Evolutionary conservation across 2,329 filamentous ascomycete genomes (phyloP).

Genomic region (Exserohilum turcica): DNA sequence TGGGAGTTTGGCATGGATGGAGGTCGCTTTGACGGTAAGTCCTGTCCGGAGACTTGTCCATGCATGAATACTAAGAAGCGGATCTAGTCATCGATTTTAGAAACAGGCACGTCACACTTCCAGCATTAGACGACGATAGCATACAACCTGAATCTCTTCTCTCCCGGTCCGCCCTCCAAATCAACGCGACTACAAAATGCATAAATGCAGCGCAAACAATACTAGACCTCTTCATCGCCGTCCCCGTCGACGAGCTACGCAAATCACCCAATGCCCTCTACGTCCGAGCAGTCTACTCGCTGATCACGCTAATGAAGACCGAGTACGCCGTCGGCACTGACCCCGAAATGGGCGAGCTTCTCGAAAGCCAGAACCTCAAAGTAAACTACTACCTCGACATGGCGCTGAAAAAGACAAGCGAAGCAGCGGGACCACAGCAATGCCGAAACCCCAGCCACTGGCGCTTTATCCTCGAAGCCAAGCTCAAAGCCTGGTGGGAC

Average conservation of each 20-base stretch:
- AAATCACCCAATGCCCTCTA: conserved; percentile 38
- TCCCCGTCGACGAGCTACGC: conserved; percentile 29
- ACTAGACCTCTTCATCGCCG: conserved; percentile 36
- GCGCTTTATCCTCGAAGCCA: conserved; percentile 36
- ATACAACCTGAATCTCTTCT: conserved; percentile 43
- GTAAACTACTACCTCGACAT: conserved; percentile 39
- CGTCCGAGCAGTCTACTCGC: conserved; percentile 39
- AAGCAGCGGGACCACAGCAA: conserved; percentile 37
- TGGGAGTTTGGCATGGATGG: conserved; percentile 48
- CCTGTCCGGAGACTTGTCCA: not conserved
- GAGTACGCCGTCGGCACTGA: conserved; percentile 45
- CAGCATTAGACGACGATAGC: conserved; percentile 40
- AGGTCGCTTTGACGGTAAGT: conserved; percentile 36
- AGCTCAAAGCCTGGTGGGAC: conserved; percentile 41
- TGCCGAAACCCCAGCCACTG: conserved; percentile 42
- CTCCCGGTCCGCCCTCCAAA: conserved; percentile 41
- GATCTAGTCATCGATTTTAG: conserved; percentile 37
- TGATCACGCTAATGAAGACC: conserved; percentile 42
- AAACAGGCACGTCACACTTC: conserved; percentile 42
- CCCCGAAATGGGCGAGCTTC: conserved; percentile 39
- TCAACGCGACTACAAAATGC: conserved; percentile 45
- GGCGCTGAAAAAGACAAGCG: conserved; percentile 26
- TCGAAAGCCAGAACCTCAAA: conserved; percentile 40
- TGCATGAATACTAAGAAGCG: not conserved
- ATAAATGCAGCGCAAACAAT: conserved; percentile 40